Conservation (phyloP, 805 yeast species). For the Wickerhamomyces kurtzmanii region DNA sequence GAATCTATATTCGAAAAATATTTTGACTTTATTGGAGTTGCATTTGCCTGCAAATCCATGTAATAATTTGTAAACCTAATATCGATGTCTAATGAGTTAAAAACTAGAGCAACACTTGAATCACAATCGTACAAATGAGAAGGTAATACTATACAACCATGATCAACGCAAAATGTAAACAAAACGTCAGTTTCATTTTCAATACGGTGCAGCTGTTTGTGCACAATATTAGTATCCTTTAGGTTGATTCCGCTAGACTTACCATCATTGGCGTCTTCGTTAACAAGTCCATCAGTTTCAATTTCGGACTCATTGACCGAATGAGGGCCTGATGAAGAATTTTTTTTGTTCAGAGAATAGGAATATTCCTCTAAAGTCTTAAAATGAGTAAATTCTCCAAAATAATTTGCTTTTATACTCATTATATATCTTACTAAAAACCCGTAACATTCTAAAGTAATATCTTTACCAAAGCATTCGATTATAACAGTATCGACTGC, state of each 20-base stretch:
- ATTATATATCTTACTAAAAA: slow-evolving; percentile 67
- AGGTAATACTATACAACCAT: slow-evolving; percentile 70
- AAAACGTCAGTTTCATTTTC: slow-evolving; percentile 74
- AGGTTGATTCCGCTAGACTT: not conserved
- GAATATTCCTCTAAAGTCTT: slow-evolving; percentile 80
- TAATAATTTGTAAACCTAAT: slow-evolving; percentile 84
- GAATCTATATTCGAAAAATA: slow-evolving; percentile 8
- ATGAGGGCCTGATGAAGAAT: not conserved
- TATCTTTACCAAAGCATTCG: slow-evolving; percentile 53
- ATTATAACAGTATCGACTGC: slow-evolving; percentile 63
- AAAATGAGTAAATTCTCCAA: slow-evolving; percentile 80
- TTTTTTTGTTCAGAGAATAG: slow-evolving; percentile 10
- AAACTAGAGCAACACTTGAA: slow-evolving; percentile 50
- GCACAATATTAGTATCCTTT: slow-evolving; percentile 2
- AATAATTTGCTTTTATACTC: slow-evolving; percentile 75
- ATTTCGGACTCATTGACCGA: too few species aligned
- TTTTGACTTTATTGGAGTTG: slow-evolving; percentile 43
- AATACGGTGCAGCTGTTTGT: slow-evolving; percentile 25
- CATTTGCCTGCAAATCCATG: slow-evolving; percentile 81
- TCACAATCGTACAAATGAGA: slow-evolving; percentile 55
- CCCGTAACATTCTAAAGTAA: slow-evolving; percentile 71
- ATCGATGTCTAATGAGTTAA: slow-evolving; percentile 64
- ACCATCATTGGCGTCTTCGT: slow-evolving; percentile 1
- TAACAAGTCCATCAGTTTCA: not conserved
- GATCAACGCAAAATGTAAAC: slow-evolving; percentile 58